Percentiles rank a stretch among this genome's conserved stretches.
Evolutionary conservation across 352 stramenopile genomes (phyloP).

Genomic region (Phytophthora tubulina): DNA sequence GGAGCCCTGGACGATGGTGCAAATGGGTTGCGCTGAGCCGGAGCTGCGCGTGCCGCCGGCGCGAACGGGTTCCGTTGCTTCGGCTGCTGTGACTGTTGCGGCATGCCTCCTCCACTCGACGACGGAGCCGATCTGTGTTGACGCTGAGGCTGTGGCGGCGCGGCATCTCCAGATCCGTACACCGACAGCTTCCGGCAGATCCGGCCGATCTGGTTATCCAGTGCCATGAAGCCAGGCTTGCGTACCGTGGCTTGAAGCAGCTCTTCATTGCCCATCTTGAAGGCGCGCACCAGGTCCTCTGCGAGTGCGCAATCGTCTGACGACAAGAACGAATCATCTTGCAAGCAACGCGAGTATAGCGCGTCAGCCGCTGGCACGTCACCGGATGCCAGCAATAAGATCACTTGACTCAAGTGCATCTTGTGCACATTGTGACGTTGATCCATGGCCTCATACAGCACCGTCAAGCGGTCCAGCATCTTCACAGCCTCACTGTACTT

Average conservation of each 20-base stretch:
- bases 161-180: conserved; percentile 44
- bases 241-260: conserved; percentile 75
- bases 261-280: conserved; percentile 83
- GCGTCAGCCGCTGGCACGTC: conserved; percentile 83
- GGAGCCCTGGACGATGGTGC: conserved; percentile 39
- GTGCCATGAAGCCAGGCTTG: conserved; percentile 78
- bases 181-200: conserved; percentile 77
- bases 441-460: conserved; percentile 72
- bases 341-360: conserved; percentile 78
- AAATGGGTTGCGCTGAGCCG: conserved; percentile 49
- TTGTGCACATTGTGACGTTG: conserved; percentile 80
- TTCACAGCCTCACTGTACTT: conserved; percentile 56
- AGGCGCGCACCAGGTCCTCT: conserved; percentile 81
- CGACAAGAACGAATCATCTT: conserved; percentile 78
- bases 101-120: conserved; percentile 23
- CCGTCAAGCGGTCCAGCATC: conserved; percentile 62
- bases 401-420: conserved; percentile 73
- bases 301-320: conserved; percentile 81
- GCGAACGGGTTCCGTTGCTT: conserved; percentile 47
- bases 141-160: conserved; percentile 24
- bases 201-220: conserved; percentile 83
- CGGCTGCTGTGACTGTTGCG: conserved; percentile 37
- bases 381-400: conserved; percentile 63
- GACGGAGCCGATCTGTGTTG: conserved; percentile 38
- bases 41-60: conserved; percentile 29